Evolutionary conservation across 768 basidiomycete genomes (phyloP).

Genomic region (Pholiota conissans): DNA sequence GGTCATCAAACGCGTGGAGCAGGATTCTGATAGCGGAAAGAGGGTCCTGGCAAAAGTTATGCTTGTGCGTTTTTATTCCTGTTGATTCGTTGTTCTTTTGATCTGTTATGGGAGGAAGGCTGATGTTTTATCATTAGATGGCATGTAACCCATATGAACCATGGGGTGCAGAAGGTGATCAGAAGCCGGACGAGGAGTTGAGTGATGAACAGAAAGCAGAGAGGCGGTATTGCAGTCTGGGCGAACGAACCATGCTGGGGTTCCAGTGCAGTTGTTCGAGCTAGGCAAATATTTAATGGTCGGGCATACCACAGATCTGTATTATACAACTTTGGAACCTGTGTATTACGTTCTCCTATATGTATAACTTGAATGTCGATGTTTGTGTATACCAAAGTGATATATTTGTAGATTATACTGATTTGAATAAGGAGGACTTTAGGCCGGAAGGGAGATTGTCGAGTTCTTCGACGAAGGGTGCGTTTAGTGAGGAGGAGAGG

Average conservation of each 20-base stretch:
- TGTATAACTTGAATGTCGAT: no score
- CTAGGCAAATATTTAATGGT: constrained; percentile 27
- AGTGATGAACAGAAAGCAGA: constrained; percentile 67
- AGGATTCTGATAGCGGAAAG: constrained; percentile 62
- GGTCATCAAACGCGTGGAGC: constrained; percentile 75
- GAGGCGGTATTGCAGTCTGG: constrained; percentile 74
- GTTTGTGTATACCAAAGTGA: no score
- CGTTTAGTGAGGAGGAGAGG: no score
- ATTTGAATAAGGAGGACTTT: not conserved
- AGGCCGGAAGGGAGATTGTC: not conserved
- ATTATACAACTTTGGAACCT: no score
- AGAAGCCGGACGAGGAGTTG: constrained; percentile 43
- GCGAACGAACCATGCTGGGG: constrained; percentile 73
- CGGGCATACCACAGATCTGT: no score
- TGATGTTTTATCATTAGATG: constrained; percentile 57
- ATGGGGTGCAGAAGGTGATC: constrained; percentile 78
- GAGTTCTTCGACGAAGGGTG: no score
- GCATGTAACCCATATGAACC: constrained; percentile 79
- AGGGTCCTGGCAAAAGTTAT: constrained; percentile 77
- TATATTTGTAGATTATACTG: not conserved
- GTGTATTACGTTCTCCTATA: no score
- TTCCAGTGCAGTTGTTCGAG: constrained; percentile 96
- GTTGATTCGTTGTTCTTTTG: not conserved
- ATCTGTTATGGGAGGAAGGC: not conserved
- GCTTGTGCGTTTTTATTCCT: constrained; percentile 51